Base-by-base conservation (phyloP, 768 basidiomycete species). In the Harrya chromipes region DNA sequence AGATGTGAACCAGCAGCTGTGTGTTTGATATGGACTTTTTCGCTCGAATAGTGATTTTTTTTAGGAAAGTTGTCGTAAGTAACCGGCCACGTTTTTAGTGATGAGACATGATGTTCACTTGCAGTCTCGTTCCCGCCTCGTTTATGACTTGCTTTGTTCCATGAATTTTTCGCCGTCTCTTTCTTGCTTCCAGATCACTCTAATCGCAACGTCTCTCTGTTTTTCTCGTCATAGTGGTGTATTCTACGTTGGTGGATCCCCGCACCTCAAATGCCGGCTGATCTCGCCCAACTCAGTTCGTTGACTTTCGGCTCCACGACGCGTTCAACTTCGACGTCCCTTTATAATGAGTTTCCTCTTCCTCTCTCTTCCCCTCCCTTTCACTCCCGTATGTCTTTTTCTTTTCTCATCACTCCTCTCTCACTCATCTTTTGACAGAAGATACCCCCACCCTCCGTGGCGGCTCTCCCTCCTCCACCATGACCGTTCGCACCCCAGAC, bases 401-500 rank as follows among this genome's bases (percentile, higher is more conserved):
- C 50, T 43, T 38, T 54, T 21, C 33, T 6, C 27, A 8, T 27
- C 33, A 34, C 33, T 68, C 41, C 16, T 38, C 62, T 14, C 63
- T 71, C 77, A 54, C 69, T 72, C 40, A 70, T 35, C 29, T 26
- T 42, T 43, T 55, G 47, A 34, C 40, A 58, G 63, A 56, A 20
- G 55, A 61, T 37, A 42, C 46, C 38, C 33, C 49, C 19, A 43
- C 53, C 13, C 45, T 41, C 35, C 51, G 54, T 41, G 46, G 53
- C 2, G 48, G 41, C 39, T 68, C 69, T 42, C 61, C 69, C 19
- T 68, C 61, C 44, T 68, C 69, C 8, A 54, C 54, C 57, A 69
- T 67, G 57, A 65, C 59, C 39, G 4, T 54, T 17, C 63, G 60
- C 56, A 69, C 34, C 40, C 41, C 45, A 42, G 54, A 59, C 66